Evolutionary conservation across 257 asterid species (phyloP), one percentile per base, ranked within the genome.

Genomic region (Solanum microdontum): DNA sequence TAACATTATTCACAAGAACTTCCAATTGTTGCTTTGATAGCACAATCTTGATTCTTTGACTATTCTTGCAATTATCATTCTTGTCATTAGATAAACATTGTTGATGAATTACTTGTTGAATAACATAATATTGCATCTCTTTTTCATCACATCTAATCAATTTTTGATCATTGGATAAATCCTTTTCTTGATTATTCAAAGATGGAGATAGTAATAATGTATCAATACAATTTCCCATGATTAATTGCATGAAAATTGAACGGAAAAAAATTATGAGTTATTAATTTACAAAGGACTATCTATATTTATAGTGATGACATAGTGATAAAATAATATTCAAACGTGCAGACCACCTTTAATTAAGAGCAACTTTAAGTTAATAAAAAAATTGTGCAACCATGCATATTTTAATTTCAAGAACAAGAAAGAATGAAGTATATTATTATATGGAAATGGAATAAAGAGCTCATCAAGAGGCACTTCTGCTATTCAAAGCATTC

Each of bases 11-110:
- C n/a, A 87, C 60, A 21, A 95, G 92, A 90, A 89, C 69, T 92
- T 91, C 90, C 89, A 92, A 66, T 88, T 95, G 96, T 89, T 91
- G 91, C 91, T 83, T 92, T 19, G 88, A 90, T 76, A 93, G 39
- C 72, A 93, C 93, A 84, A 95, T 91, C 91, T 90, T 94, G 66
- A 95, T 87, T 86, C 91, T 90, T 87, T 91, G 87, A 12, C 39
- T 91, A 11, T 4, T 91, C 24, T 62, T 28, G 87, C 76, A 72
- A 48, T 85, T 19, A n/a, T 24, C 83, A 62, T 70, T 84, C 32
- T 90, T 87, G 1, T 86, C 87, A 85, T 43, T 21, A 17, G n/a
- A 26, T 72, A 3, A 7, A 28, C 87, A 86, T 85, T 48, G 58
- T 48, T 13, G 58, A 14, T 39, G 68, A 45, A 85, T 74, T 26